Base-by-base conservation (phyloP, 805 yeast genomes). In the Metschnikowia borealis region DNA sequence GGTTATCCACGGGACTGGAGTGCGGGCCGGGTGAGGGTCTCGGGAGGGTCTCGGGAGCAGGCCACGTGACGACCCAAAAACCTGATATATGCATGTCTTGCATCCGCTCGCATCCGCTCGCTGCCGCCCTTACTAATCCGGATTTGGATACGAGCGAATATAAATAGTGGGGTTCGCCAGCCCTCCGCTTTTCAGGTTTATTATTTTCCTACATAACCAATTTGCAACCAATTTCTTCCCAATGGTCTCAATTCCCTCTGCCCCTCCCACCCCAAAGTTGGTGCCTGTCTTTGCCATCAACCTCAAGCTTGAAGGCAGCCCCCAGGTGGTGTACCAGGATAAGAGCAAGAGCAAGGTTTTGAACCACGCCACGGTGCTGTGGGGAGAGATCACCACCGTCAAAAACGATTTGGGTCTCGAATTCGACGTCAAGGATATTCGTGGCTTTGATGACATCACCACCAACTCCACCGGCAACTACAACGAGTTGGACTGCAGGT, bases 361-460 rank as follows among this genome's bases (percentile, higher is more conserved):
- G 40, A 53, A 38, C 14, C 55, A 61, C 44, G 71, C 63, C 6
- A 50, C 55, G 5, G 56, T 69, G 31, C 21, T 39, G 21, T 39
- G 43, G 36, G 75, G 75, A 20, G 59, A 60, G 37, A 58, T 69
- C 53, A 57, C 56, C 29, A 61, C 73, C 14, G 62, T 70, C 38
- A 52, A 57, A 7, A 70, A 70, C 53, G 56, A 61, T 13, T 61
- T 64, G 20, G 71, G 71, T 6, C 60, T 63, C 18, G 67, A 68
- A 51, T 62, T 69, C 41, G 70, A 69, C 8, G 64, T 60, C 36
- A 29, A 38, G 5, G 59, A 54, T 6, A 49, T 69, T 20, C 44
- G 38, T 18, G 86, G 87, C 5, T 64, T 64, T 52, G 87, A 82
- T 54, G 79, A 79, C 47, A 67, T 82, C 57, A 69, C 70, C 18